Conservation (phyloP, 306 rosid genomes). For the Medicago lupulina region DNA sequence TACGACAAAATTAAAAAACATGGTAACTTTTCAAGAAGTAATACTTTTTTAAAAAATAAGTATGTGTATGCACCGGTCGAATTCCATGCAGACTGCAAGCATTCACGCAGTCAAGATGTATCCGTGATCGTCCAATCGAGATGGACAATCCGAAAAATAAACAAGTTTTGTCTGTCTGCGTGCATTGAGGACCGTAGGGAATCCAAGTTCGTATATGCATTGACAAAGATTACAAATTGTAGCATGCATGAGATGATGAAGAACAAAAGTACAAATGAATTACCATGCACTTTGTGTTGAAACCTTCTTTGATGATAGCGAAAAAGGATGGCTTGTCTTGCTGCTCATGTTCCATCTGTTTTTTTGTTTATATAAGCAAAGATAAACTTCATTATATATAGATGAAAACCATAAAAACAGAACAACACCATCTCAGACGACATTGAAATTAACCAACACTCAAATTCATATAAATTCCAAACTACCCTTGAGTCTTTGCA, state of each 20-base stretch:
- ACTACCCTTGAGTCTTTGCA: too few species aligned
- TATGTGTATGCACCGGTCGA: neutral
- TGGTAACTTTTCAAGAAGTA: neutral
- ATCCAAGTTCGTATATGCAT: too few species aligned
- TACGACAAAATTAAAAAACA: constrained; percentile 13
- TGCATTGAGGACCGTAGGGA: too few species aligned
- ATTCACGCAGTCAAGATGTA: neutral
- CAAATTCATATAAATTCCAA: too few species aligned
- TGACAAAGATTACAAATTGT: neutral
- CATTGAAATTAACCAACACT: too few species aligned
- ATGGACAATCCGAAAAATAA: neutral
- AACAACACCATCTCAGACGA: too few species aligned
- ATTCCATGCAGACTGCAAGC: neutral
- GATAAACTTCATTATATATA: neutral
- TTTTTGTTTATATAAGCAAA: neutral
- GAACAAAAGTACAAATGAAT: neutral
- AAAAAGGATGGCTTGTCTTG: constrained; percentile 39
- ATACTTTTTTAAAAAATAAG: neutral
- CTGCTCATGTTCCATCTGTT: constrained; percentile 28
- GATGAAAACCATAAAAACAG: neutral
- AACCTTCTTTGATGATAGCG: constrained; percentile 24
- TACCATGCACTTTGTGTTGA: constrained; percentile 39
- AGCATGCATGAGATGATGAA: constrained; percentile 11
- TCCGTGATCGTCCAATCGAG: too few species aligned
- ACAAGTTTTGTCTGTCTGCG: neutral